Conservation (phyloP, 805 yeast genomes). For the Pichia phayaonensis region DNA sequence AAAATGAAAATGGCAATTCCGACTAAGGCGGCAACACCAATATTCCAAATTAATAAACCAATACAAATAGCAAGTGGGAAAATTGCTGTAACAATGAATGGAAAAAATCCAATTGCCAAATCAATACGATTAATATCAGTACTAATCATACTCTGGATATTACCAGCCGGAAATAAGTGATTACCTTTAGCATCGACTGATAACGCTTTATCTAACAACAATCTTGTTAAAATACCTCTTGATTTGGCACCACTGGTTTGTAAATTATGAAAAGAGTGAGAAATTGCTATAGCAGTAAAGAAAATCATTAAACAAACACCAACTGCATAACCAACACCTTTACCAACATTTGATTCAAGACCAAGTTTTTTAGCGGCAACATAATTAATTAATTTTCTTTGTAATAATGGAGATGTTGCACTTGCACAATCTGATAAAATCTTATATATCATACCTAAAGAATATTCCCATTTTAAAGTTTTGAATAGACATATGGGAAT, state of each 20-base stretch:
- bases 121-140: conserved; percentile 78
- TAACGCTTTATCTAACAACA: conserved; percentile 60
- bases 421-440: conserved; percentile 37
- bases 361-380: conserved; percentile 45
- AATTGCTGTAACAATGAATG: conserved; percentile 56
- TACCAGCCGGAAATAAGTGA: conserved; percentile 60
- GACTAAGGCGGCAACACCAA: conserved; percentile 67
- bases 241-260: conserved; percentile 61
- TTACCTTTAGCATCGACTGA: conserved; percentile 52
- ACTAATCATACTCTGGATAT: conserved; percentile 69
- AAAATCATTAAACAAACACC: conserved; percentile 59
- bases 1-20: conserved; percentile 56
- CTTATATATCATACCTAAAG: conserved; percentile 33
- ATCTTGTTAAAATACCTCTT: conserved; percentile 62
- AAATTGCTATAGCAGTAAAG: conserved; percentile 39
- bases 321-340: conserved; percentile 71
- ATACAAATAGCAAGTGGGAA: conserved; percentile 53
- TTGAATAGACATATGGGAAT: conserved; percentile 35
- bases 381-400: conserved; percentile 53
- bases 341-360: conserved; percentile 36
- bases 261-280: conserved; percentile 56
- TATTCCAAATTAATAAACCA: conserved; percentile 55
- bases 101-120: conserved; percentile 61
- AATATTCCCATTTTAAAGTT: conserved; percentile 43
- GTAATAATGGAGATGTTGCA: conserved; percentile 58